phyloP scores from a whole-genome alignment of 2,329 filamentous ascomycete genomes.

The Hypocrella siamensis region DNA sequence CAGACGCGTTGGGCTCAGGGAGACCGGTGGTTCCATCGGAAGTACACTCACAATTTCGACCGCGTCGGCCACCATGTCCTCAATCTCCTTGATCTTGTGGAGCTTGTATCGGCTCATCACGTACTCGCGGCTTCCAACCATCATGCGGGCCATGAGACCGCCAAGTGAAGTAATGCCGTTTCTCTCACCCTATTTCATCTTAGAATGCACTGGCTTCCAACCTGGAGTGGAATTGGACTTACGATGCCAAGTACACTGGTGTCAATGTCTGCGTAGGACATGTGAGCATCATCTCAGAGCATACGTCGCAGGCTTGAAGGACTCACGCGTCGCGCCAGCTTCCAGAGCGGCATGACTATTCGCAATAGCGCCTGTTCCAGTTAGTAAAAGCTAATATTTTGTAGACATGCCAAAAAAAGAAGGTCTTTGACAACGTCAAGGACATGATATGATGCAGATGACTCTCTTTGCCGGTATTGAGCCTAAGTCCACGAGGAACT shows the following conservation, averaged over 20 bases:
- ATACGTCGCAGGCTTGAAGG: too few species aligned
- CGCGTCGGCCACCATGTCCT: conserved; percentile 55
- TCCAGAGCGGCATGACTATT: conserved; percentile 79
- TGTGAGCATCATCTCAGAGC: conserved; percentile 1
- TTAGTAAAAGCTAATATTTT: too few species aligned
- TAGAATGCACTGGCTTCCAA: too few species aligned
- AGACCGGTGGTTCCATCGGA: too few species aligned
- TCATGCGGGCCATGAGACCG: conserved; percentile 19
- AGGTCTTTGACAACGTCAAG: too few species aligned
- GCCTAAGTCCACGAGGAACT: too few species aligned
- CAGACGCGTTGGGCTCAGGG: too few species aligned
- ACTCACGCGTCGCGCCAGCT: conserved; percentile 57
- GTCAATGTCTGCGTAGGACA: conserved; percentile 2
- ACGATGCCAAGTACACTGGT: conserved; percentile 4
- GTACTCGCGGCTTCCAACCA: conserved; percentile 7
- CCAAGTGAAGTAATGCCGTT: conserved; percentile 6
- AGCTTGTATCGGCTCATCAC: conserved; percentile 48
- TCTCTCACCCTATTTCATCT: too few species aligned
- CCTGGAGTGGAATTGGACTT: background rate
- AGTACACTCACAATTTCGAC: conserved; percentile 3
- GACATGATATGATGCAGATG: too few species aligned
- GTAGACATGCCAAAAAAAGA: too few species aligned
- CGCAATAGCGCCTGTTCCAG: conserved; percentile 67
- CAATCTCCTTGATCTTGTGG: conserved; percentile 71
- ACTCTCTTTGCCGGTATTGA: too few species aligned